Percentiles rank a stretch among this genome's conserved stretches.
Conservation (phyloP, 2,329 filamentous ascomycete genomes). For the Fusarium sp. region DNA sequence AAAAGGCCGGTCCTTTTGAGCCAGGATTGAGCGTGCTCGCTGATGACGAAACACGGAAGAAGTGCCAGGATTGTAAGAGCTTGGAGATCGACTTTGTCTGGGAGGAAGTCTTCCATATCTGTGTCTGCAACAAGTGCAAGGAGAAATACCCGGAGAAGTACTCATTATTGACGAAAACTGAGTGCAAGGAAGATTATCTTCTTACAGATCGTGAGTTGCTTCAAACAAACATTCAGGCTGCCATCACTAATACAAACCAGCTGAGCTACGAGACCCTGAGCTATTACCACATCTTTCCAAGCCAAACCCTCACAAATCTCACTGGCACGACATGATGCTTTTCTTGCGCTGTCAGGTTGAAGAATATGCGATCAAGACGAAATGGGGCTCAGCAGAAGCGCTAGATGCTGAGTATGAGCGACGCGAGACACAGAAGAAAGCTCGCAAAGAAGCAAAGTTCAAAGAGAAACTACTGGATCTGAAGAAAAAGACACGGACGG, state of each 20-base stretch:
- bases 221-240: background rate
- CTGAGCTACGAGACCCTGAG: conserved; percentile 89
- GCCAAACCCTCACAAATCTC: conserved; percentile 94
- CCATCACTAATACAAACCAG: conserved; percentile 56
- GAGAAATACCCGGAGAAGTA: conserved; percentile 93
- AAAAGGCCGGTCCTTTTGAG: conserved; percentile 86
- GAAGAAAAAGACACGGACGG: conserved; percentile 92
- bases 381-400: conserved; percentile 90
- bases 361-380: conserved; percentile 87
- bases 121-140: conserved; percentile 87
- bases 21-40: conserved; percentile 83
- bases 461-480: conserved; percentile 88
- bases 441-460: conserved; percentile 90
- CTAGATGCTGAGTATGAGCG: conserved; percentile 90
- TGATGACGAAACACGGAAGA: conserved; percentile 73
- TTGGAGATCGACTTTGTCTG: conserved; percentile 96
- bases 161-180: conserved; percentile 94
- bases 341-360: conserved; percentile 95
- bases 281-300: conserved; percentile 88
- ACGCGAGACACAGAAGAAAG: conserved; percentile 83
- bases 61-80: conserved; percentile 84
- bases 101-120: conserved; percentile 83
- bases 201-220: conserved; percentile 82
- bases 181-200: conserved; percentile 94
- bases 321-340: conserved; percentile 99